Percentiles rank a stretch among this genome's conserved stretches.
Conservation (phyloP, 202 grass and related monocot genomes). For the Musa balbisiana region DNA sequence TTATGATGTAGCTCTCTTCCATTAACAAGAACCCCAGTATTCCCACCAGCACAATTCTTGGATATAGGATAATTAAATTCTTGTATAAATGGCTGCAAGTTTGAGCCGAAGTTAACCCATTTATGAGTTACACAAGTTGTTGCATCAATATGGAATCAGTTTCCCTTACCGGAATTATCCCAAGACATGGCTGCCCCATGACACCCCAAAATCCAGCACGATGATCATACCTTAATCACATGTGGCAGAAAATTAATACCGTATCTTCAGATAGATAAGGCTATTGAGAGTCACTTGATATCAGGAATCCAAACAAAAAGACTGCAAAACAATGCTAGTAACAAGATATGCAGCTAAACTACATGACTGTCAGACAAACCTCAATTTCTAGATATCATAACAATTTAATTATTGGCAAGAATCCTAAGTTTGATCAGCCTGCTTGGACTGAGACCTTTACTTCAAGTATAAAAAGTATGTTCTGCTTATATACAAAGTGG, state of each 20-base stretch:
- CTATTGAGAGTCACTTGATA: neutral
- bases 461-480: neutral
- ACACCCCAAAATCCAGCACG: slow-evolving; percentile 97
- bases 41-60: slow-evolving; percentile 58
- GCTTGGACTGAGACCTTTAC: neutral
- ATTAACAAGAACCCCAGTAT: slow-evolving; percentile 71
- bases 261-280: neutral
- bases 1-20: slow-evolving; percentile 84
- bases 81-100: slow-evolving; percentile 69
- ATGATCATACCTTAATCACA: slow-evolving; percentile 65
- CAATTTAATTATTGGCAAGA: neutral
- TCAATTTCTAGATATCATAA: too few species aligned
- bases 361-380: too few species aligned
- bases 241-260: slow-evolving; percentile 4
- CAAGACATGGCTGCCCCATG: slow-evolving; percentile 79
- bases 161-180: slow-evolving; percentile 92
- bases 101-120: neutral
- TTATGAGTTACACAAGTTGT: neutral
- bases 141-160: slow-evolving; percentile 18
- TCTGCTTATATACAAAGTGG: neutral
- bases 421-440: neutral
- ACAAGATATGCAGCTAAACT: neutral
- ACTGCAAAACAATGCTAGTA: neutral
- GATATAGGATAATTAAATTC: slow-evolving; percentile 81
- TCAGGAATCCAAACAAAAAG: slow-evolving; percentile 6